Evolutionary conservation across 2,329 filamentous ascomycete genomes (phyloP), one percentile per base, ranked within the genome.

Genomic region (Bipolaris victoriae): DNA sequence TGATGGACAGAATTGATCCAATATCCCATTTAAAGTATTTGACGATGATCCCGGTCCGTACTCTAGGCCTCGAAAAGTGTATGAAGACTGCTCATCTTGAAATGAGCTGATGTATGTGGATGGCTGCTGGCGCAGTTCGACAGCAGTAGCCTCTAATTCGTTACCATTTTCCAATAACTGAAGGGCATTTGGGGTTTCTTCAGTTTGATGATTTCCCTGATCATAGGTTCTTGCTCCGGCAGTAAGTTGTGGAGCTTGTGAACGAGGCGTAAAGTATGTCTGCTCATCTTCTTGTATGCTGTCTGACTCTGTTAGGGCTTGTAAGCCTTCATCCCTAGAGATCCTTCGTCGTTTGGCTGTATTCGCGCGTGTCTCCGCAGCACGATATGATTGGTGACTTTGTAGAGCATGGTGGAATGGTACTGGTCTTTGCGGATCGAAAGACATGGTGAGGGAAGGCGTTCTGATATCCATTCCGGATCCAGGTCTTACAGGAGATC

Each of bases 161-260:
- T 22, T 24, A 41, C n/a, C 39, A 6, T 41, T 9, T 41, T 15
- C 39, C 10, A 41, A 82, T 78, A 5, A 37, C 35, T 37, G 35
- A 37, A 37, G 35, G 35, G 13, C 4, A 37, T 37, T 5, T 37
- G 35, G 35, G 35, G 11, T 37, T 37, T 37, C 35, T 37, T 37
- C 15, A 16, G n/a, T 37, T 37, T 37, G 35, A 37, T 37, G 35
- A 37, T 37, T 4, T 37, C 35, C 35, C 4, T 37, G 35, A 37
- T 37, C 35, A 37, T 37, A 37, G 35, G 35, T 37, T 37, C 35
- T 37, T 37, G 35, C 7, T 4, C 35, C 35, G n/a, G 35, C 35
- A 37, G 35, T 37, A 37, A 16, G 4, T 37, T 37, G 35, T 9
- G 35, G 7, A 37, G 35, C 26, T 29, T 29, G 26, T 29, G 26